Evolutionary conservation across 176 grass and related monocot species (phyloP).

Genomic region (Ampelocalamus luodianensis): DNA sequence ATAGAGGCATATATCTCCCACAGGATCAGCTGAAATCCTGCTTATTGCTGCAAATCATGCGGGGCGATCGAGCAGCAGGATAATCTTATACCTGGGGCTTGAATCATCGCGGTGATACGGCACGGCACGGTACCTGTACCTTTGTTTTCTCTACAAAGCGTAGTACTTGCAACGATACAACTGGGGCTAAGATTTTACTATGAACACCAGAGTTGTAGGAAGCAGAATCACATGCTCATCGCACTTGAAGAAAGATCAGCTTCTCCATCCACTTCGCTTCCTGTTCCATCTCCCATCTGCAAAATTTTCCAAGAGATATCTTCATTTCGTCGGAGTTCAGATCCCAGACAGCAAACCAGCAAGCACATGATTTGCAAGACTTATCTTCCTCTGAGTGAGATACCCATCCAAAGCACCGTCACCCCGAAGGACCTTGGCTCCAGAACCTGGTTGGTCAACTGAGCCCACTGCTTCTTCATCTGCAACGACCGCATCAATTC

Average conservation of each 20-base stretch:
- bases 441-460: constrained; percentile 65
- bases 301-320: constrained; percentile 22
- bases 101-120: no score
- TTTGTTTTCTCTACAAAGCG: constrained; percentile 53
- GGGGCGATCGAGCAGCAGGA: no score
- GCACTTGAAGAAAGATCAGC: constrained; percentile 65
- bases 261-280: constrained; percentile 76
- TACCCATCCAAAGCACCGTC: constrained; percentile 75
- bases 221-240: constrained; percentile 73
- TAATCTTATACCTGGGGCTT: no score
- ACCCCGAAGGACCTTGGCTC: constrained; percentile 83
- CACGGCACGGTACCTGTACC: no score
- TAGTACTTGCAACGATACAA: constrained; percentile 62
- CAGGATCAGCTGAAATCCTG: no score
- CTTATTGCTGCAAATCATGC: no score
- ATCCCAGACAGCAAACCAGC: background rate
- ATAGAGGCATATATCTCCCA: no score
- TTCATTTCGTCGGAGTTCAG: no score
- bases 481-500: constrained; percentile 88
- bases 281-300: constrained; percentile 49
- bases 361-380: constrained; percentile 17
- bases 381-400: constrained; percentile 56
- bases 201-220: constrained; percentile 48
- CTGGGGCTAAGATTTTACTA: constrained; percentile 59
- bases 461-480: constrained; percentile 86